These are phyloP conservation scores for Colletotrichum cordylinicola DNA, from an alignment of 2,329 filamentous ascomycete genomes.

Conservation along the genomic window DNA sequence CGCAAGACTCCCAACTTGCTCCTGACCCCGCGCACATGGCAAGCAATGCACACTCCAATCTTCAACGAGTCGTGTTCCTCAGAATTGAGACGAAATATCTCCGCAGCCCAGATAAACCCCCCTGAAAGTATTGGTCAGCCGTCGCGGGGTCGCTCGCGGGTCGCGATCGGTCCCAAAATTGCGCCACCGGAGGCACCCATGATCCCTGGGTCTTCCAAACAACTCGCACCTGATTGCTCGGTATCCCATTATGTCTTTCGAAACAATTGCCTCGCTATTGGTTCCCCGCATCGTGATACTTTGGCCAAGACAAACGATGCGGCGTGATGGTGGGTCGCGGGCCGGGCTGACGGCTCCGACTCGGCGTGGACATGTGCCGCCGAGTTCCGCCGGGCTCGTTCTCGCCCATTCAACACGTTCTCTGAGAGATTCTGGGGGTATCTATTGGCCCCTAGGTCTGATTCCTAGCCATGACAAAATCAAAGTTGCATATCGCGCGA, in stretches of 20 bases:
- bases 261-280: neutral
- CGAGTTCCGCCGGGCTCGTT: neutral
- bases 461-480: neutral
- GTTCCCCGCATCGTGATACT: neutral
- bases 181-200: constrained; percentile 3
- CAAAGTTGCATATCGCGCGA: neutral
- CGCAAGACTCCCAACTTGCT: fast-evolving
- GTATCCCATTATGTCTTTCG: neutral
- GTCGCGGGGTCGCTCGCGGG: neutral
- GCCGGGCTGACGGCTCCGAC: neutral
- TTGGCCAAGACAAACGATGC: neutral
- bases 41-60: neutral
- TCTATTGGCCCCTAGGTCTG: neutral
- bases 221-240: neutral
- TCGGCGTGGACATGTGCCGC: constrained; percentile 3
- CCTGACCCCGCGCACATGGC: neutral
- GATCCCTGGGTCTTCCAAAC: neutral
- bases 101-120: neutral
- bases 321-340: neutral
- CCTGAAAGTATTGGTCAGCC: neutral
- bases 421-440: neutral
- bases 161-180: constrained; percentile 18
- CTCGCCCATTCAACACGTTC: neutral
- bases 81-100: neutral
- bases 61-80: neutral